These are phyloP conservation scores for Thelonectria olida DNA, from an alignment of 2,329 filamentous ascomycete species.

Conservation along the genomic window DNA sequence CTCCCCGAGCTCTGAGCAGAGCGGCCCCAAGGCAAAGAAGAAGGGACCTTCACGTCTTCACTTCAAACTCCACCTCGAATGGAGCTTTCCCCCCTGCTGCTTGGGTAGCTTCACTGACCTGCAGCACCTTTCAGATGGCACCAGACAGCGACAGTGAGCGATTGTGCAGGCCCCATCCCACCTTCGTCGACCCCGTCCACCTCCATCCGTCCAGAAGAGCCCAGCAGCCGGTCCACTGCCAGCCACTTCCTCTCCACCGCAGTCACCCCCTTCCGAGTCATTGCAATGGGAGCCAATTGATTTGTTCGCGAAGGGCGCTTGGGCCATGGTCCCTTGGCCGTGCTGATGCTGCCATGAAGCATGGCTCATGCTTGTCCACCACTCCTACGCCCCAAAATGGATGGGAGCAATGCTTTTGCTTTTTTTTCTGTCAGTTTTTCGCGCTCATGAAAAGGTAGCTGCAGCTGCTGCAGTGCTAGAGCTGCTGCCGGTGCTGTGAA, in stretches of 20 bases:
- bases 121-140: constrained; percentile 35
- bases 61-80: constrained; percentile 34
- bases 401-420: neutral
- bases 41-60: constrained; percentile 34
- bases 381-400: neutral
- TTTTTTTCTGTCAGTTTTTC: constrained; percentile 24
- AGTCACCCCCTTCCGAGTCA: constrained; percentile 40
- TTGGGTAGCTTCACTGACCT: constrained; percentile 35
- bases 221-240: constrained; percentile 26
- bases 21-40: constrained; percentile 11
- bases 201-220: constrained; percentile 30
- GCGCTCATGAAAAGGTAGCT: constrained; percentile 7
- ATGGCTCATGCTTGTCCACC: constrained; percentile 5
- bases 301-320: constrained; percentile 38
- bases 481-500: constrained; percentile 4
- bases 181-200: constrained; percentile 19
- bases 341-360: constrained; percentile 36
- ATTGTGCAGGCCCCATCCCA: constrained; percentile 19
- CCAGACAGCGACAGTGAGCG: constrained; percentile 16
- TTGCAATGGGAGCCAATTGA: constrained; percentile 44
- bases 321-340: constrained; percentile 33
- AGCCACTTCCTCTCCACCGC: constrained; percentile 32
- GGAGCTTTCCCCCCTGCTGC: constrained; percentile 39
- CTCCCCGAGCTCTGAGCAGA: constrained; percentile 4
- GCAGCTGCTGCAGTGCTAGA: constrained; percentile 9